A percentile compares a stretch with the other conserved stretches of the same genome.
These are phyloP conservation scores for Monosporascus cannonballus DNA, from an alignment of 2,329 filamentous ascomycete species.

Conservation along the genomic window DNA sequence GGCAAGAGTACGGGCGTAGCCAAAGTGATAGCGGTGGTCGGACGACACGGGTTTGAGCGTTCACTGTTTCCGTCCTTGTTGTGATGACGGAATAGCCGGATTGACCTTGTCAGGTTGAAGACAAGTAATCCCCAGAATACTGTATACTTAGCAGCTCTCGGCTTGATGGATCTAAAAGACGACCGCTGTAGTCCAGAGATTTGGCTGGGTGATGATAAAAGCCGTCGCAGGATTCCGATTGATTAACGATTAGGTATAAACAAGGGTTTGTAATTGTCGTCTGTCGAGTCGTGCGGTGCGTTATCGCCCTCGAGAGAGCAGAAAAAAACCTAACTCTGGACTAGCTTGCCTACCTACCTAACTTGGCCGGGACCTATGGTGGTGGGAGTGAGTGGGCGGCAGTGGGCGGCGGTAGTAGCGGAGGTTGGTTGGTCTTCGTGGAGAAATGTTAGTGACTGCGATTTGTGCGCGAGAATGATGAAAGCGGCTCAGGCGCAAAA, in stretches of 20 bases:
- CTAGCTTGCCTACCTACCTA: not conserved
- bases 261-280: not conserved
- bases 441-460: not conserved
- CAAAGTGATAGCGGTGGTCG: slow-evolving; percentile 9
- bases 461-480: slow-evolving; percentile 22
- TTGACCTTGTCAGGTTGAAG: too few species aligned
- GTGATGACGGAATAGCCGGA: too few species aligned
- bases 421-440: too few species aligned
- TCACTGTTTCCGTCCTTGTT: too few species aligned
- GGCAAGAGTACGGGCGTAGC: not conserved
- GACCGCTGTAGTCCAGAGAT: too few species aligned
- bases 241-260: not conserved
- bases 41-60: not conserved
- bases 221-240: not conserved
- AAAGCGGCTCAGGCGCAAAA: slow-evolving; percentile 19
- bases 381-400: not conserved
- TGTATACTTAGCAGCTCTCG: too few species aligned
- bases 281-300: not conserved
- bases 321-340: not conserved
- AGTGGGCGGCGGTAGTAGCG: slow-evolving; percentile 5
- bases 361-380: not conserved
- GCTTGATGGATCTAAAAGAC: too few species aligned
- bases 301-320: not conserved
- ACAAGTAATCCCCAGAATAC: too few species aligned
- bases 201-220: not conserved